Conservation (phyloP, 2,329 filamentous ascomycete genomes). For the Cadophora malorum region DNA sequence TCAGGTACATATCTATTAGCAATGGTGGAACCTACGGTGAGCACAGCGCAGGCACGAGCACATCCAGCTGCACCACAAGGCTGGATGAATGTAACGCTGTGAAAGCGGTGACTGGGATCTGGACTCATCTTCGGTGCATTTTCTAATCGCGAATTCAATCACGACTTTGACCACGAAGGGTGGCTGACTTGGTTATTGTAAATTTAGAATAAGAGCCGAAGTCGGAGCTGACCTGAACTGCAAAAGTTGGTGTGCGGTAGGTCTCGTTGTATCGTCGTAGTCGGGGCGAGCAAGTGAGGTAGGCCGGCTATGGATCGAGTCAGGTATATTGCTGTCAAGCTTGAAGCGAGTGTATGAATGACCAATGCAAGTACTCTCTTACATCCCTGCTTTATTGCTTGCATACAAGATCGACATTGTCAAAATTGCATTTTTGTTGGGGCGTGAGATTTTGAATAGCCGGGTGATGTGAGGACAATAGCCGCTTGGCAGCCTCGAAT, state of each 20-base stretch:
- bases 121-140: not conserved
- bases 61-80: not conserved
- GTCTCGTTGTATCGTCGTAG: no score
- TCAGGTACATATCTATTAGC: constrained; percentile 10
- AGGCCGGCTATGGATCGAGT: constrained; percentile 9
- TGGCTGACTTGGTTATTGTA: not conserved
- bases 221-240: not conserved
- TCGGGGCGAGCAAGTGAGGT: not conserved
- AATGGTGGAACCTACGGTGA: constrained; percentile 12
- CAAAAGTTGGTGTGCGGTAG: no score
- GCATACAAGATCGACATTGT: constrained; percentile 4
- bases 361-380: not conserved
- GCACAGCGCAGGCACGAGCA: not conserved
- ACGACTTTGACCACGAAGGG: not conserved
- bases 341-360: not conserved
- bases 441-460: not conserved
- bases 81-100: constrained; percentile 2
- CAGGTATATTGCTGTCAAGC: not conserved
- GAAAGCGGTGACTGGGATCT: not conserved
- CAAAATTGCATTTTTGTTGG: constrained; percentile 7
- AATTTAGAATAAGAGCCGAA: not conserved
- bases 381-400: constrained; percentile 1
- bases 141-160: not conserved
- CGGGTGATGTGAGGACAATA: not conserved
- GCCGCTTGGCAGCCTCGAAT: not conserved